A percentile compares a stretch with the other conserved stretches of the same genome.
Evolutionary conservation across 2,329 filamentous ascomycete genomes (phyloP).

Genomic region (Dactylellina cionopaga): DNA sequence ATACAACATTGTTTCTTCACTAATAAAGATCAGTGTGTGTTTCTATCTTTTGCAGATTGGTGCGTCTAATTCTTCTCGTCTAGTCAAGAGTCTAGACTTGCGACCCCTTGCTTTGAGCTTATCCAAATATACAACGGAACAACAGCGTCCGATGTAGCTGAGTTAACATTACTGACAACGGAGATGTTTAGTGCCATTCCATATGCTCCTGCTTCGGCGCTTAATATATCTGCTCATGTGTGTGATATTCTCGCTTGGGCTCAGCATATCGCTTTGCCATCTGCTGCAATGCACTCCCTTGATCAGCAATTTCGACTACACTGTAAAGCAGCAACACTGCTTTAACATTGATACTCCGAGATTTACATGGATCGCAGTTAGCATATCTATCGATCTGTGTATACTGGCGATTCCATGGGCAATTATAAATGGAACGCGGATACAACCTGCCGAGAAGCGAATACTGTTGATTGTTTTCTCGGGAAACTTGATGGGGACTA

Average conservation of each 20-base stretch:
- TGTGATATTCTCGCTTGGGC: conserved; percentile 56
- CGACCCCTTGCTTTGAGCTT: conserved; percentile 23
- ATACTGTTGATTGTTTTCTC: conserved; percentile 57
- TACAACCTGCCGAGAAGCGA: conserved; percentile 56
- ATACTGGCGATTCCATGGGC: conserved; percentile 56
- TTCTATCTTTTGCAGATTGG: conserved; percentile 58
- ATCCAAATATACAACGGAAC: neutral
- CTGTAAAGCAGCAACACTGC: conserved; percentile 53
- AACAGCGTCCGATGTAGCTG: too few relatives aligned
- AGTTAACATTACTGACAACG: neutral
- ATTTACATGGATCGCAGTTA: conserved; percentile 58
- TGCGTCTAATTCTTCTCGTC: conserved; percentile 49
- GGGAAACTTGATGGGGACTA: conserved; percentile 57
- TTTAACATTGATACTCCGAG: conserved; percentile 58
- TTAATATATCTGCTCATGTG: conserved; percentile 55
- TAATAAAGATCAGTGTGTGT: conserved; percentile 58
- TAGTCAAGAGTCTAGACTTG: conserved; percentile 1
- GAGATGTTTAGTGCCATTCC: conserved; percentile 54
- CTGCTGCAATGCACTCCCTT: conserved; percentile 57
- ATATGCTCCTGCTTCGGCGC: conserved; percentile 54
- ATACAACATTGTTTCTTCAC: conserved; percentile 57
- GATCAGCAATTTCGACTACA: conserved; percentile 57
- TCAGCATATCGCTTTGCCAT: conserved; percentile 54
- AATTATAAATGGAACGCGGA: conserved; percentile 54
- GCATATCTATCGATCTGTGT: conserved; percentile 57